phyloP scores from a whole-genome alignment of 2,329 filamentous ascomycete genomes.

The Cladosporium sp. region DNA sequence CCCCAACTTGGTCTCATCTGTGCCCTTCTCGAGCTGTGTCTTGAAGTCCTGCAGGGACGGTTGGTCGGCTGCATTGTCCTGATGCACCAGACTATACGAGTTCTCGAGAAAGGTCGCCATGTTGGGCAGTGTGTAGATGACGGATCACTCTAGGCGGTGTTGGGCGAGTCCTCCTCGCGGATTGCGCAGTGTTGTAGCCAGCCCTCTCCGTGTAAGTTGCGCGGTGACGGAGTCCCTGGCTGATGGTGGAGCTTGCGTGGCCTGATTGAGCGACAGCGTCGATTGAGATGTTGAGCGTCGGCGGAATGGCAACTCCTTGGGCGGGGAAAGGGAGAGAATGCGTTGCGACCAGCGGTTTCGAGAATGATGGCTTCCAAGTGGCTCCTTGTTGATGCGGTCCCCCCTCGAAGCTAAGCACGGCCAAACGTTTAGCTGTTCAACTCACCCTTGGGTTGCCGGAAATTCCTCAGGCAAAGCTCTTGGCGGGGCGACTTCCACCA shows the following conservation, averaged over 20 bases:
- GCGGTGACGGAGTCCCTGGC: background rate
- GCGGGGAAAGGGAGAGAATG: background rate
- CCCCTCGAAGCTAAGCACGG: constrained; percentile 6
- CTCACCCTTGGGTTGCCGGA: background rate
- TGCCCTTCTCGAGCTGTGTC: constrained; percentile 45
- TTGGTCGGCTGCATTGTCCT: constrained; percentile 93
- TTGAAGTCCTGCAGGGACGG: constrained; percentile 86
- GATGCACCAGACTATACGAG: constrained; percentile 92
- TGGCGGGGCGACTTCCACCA: constrained; percentile 2
- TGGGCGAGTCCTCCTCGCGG: constrained; percentile 25
- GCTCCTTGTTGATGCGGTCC: constrained; percentile 5
- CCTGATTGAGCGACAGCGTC: background rate
- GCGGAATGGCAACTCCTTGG: too few species aligned
- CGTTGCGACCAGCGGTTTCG: background rate
- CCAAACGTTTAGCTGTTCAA: constrained; percentile 7
- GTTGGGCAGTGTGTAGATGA: constrained; percentile 35
- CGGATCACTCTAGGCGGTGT: constrained; percentile 2
- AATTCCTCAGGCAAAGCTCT: background rate
- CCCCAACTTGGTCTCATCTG: constrained; percentile 33
- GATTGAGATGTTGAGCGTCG: background rate
- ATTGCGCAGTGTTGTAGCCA: constrained; percentile 20
- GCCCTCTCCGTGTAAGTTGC: constrained; percentile 15
- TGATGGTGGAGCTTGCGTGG: constrained; percentile 3
- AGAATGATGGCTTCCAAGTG: too few species aligned
- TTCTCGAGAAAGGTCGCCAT: constrained; percentile 96